Evolutionary conservation across 2,329 filamentous ascomycete genomes (phyloP), one percentile per base, ranked within the genome.

Genomic region (Monosporascus ibericus): DNA sequence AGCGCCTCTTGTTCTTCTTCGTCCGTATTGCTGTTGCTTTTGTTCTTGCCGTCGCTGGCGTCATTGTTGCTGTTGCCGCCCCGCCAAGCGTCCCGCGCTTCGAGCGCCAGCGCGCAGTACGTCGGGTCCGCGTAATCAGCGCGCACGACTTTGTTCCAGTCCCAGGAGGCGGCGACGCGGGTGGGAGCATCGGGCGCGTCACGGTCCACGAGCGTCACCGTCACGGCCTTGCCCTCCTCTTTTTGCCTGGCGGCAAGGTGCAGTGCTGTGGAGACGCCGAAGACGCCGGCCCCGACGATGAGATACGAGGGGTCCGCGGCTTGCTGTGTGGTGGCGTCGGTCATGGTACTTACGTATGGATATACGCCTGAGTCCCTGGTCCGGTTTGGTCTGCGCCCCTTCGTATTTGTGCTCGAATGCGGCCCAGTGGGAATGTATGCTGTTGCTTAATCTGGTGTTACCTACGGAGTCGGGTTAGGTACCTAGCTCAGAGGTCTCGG

Each of bases 101-200:
- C 84, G 27, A 87, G 74, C 0, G 80, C 86, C 20, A 89, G 74
- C 48, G 76, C 68, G 66, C 80, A 83, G 71, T 89, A 88, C 17
- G 82, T 67, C 1, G 80, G 69, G 59, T 86, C 81, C 51, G 80
- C 75, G 69, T 88, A 88, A 66, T 88, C 85, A 47, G 84, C 82
- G 52, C 85, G 82, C 17, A 88, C 76, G 27, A 87, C 83, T 67
- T 88, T 88, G 72, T 87, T 88, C 78, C 84, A 84, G 69, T 90
- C 86, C 73, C 82, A 86, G 0, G 86, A 88, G 0, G 86, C 86
- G 34, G 84, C 85, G 24, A 75, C 57, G 18, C 63, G 60, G 49
- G 63, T 68, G 0, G 72, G 69, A 1, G 77, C 76, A 24, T 80
- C 76, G 46, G 70, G 75, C 2, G 75, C 70, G 53, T 78, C 72